phyloP scores from a whole-genome alignment of 164 flowering plant species.

The Stephania japonica region DNA sequence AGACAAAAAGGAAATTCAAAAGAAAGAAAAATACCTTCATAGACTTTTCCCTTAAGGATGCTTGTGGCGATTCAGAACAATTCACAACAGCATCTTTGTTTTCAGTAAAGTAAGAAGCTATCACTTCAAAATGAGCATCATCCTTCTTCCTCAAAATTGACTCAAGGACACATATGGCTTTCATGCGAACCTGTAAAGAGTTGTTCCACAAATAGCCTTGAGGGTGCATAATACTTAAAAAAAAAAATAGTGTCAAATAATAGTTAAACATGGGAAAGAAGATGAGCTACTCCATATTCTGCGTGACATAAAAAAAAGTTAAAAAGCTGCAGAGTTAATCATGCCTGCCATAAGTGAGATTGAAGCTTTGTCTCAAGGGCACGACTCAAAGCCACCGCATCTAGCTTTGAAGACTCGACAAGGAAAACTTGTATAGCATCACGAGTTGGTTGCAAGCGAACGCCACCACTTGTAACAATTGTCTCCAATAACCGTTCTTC shows the following conservation, averaged over 20 bases:
- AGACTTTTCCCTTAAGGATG: constrained; percentile 85
- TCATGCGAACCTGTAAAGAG: constrained; percentile 73
- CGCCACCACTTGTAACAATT: constrained; percentile 89
- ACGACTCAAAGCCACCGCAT: constrained; percentile 62
- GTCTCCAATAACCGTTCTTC: constrained; percentile 90
- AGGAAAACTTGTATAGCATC: constrained; percentile 87
- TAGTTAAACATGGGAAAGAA: not conserved
- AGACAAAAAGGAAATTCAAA: not conserved
- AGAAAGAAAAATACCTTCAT: constrained; percentile 40
- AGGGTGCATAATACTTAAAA: not conserved
- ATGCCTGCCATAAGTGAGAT: constrained; percentile 90
- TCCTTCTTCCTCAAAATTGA: constrained; percentile 80
- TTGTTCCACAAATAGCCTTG: not conserved
- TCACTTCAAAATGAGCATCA: constrained; percentile 45
- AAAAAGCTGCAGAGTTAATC: constrained; percentile 3
- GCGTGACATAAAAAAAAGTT: not conserved
- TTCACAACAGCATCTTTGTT: constrained; percentile 52
- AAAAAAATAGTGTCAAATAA: not conserved
- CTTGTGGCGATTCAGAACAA: constrained; percentile 92
- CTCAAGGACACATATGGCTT: constrained; percentile 88
- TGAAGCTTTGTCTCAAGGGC: constrained; percentile 84
- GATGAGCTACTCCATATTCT: not conserved
- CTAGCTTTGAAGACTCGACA: constrained; percentile 74
- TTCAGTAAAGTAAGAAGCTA: constrained; percentile 72
- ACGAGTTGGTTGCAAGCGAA: constrained; percentile 90